phyloP scores from a whole-genome alignment of 2,329 filamentous ascomycete genomes.

The Xylaria sp. region DNA sequence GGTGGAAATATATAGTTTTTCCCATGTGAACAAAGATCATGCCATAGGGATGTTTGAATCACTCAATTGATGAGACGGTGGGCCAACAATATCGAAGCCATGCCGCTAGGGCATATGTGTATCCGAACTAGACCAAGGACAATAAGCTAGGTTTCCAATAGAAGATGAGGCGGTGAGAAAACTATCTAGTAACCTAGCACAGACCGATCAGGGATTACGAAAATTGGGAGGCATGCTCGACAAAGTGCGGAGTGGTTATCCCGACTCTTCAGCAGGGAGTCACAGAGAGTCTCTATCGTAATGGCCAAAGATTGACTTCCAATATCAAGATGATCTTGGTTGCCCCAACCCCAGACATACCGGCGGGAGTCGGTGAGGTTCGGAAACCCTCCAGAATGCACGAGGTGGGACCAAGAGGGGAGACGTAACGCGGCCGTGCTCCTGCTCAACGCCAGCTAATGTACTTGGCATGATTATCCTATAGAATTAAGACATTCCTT shows the following conservation, averaged over 20 bases:
- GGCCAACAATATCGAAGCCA: slow-evolving; percentile 13
- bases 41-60: not conserved
- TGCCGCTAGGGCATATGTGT: slow-evolving; percentile 20
- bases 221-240: not conserved
- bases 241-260: not conserved
- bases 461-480: slow-evolving; percentile 3
- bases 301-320: not conserved
- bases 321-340: not conserved
- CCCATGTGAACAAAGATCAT: not conserved
- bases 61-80: slow-evolving; percentile 11
- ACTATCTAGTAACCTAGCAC: slow-evolving; percentile 10
- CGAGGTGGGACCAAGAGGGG: slow-evolving; percentile 12
- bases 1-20: slow-evolving; percentile 26
- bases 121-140: slow-evolving; percentile 20
- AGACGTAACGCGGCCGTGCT: slow-evolving; percentile 15
- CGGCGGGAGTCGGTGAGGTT: slow-evolving; percentile 3
- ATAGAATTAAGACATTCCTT: not conserved
- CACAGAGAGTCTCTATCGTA: not conserved
- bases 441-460: not conserved
- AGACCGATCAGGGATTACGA: slow-evolving; percentile 15
- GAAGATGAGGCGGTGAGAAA: slow-evolving; percentile 24
- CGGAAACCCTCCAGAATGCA: not conserved
- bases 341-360: not conserved
- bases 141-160: slow-evolving; percentile 15
- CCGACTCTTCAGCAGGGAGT: not conserved